A percentile compares a stretch with the other conserved stretches of the same genome.
These are phyloP conservation scores for Arthrobotrys megalospora DNA, from an alignment of 2,329 filamentous ascomycete species.

Conservation along the genomic window DNA sequence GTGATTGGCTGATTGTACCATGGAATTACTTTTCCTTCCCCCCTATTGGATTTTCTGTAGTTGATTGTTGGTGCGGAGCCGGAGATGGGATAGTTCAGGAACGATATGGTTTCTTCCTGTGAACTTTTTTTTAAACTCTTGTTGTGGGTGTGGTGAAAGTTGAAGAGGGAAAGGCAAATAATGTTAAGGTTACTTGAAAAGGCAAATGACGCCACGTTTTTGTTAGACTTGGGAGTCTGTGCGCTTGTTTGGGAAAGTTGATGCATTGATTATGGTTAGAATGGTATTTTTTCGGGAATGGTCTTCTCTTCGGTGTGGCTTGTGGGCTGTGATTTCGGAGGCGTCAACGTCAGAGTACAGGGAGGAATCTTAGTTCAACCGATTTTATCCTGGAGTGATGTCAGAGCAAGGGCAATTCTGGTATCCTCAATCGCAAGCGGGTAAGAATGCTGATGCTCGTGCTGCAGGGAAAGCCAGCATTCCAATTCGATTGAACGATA, in stretches of 20 bases:
- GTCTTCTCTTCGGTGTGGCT: neutral
- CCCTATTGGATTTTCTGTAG: neutral
- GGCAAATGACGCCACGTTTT: neutral
- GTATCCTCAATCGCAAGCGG: neutral
- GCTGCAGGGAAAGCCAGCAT: neutral
- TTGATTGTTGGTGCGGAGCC: neutral
- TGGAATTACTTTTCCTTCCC: neutral
- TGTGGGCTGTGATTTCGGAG: neutral
- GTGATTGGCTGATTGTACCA: slow-evolving; percentile 5
- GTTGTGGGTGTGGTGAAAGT: slow-evolving; percentile 1
- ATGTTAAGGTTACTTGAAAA: neutral
- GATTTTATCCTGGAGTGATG: neutral
- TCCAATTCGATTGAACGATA: slow-evolving; percentile 1
- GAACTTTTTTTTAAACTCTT: neutral
- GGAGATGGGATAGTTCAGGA: slow-evolving; percentile 51
- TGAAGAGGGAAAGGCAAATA: neutral
- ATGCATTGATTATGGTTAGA: neutral
- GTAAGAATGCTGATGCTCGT: neutral
- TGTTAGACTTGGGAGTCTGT: neutral
- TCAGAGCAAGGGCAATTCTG: neutral
- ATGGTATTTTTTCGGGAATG: neutral
- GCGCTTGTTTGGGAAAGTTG: neutral
- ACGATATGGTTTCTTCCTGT: slow-evolving; percentile 3
- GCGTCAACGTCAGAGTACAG: neutral
- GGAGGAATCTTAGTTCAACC: neutral